Conservation (phyloP, 164 flowering plant genomes). For the Paratinospora sagittata region DNA sequence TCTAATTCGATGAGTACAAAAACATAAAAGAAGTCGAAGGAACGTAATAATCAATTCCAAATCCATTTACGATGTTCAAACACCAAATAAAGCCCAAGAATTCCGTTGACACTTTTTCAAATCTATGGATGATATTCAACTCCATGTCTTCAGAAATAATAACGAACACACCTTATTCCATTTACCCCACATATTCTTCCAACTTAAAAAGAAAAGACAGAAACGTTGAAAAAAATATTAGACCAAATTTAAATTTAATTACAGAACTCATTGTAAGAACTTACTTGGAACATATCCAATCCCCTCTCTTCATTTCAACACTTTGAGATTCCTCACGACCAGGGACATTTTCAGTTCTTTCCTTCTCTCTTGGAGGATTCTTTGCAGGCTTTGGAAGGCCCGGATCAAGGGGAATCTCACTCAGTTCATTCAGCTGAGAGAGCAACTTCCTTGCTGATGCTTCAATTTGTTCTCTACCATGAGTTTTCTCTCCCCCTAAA, state of each 20-base stretch:
- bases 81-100: neutral
- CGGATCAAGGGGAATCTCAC: slow-evolving; percentile 52
- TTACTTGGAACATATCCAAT: slow-evolving; percentile 82
- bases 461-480: slow-evolving; percentile 50
- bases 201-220: neutral
- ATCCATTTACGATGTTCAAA: neutral
- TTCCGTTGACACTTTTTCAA: neutral
- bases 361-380: slow-evolving; percentile 25
- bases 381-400: slow-evolving; percentile 39
- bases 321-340: slow-evolving; percentile 20
- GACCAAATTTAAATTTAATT: neutral
- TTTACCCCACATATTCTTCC: no score
- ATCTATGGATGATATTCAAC: neutral
- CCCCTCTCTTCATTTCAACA: slow-evolving; percentile 69
- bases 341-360: slow-evolving; percentile 9
- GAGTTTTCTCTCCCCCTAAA: slow-evolving; percentile 43
- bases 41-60: no score
- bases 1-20: no score
- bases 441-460: slow-evolving; percentile 61
- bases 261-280: no score
- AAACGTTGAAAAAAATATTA: neutral
- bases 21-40: neutral
- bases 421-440: slow-evolving; percentile 54
- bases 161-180: neutral
- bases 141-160: neutral